Conservation (phyloP, 495 filamentous ascomycete genomes). For the Xylaria telfairii region DNA sequence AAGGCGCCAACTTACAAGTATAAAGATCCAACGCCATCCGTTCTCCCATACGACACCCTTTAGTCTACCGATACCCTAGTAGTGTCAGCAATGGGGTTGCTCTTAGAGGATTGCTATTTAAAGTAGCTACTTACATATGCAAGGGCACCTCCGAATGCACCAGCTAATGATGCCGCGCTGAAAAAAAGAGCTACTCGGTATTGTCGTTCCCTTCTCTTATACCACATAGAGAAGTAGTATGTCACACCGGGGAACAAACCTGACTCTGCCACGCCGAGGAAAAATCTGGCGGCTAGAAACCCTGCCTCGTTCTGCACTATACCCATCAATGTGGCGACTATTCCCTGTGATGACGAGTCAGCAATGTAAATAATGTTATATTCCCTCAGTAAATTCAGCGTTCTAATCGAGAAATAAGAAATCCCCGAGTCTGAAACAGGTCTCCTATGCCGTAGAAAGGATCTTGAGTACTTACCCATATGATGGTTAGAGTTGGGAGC, state of each 20-base stretch:
- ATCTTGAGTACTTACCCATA: constrained; percentile 32
- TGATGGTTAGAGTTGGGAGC: constrained; percentile 51
- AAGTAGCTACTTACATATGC: constrained; percentile 60
- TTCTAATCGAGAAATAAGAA: neutral
- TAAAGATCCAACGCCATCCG: constrained; percentile 88
- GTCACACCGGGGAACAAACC: constrained; percentile 78
- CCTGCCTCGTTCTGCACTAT: constrained; percentile 69
- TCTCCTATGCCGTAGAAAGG: neutral
- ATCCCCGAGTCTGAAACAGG: neutral
- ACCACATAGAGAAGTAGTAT: constrained; percentile 88
- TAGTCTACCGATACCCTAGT: constrained; percentile 64
- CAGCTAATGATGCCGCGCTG: constrained; percentile 73
- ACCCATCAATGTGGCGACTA: constrained; percentile 75
- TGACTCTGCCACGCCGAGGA: constrained; percentile 61
- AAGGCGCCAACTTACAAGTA: constrained; percentile 58
- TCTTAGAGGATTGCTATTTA: neutral
- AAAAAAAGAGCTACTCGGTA: constrained; percentile 80
- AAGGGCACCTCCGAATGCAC: constrained; percentile 80
- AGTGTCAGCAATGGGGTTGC: neutral
- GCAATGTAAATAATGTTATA: neutral
- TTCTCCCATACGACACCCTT: constrained; percentile 65
- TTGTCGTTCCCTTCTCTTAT: constrained; percentile 71
- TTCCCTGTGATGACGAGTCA: constrained; percentile 53
- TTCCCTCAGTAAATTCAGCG: neutral
- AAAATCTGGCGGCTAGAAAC: constrained; percentile 68